phyloP scores from a whole-genome alignment of 2,329 filamentous ascomycete genomes.

The Mollisiaceae sp. region DNA sequence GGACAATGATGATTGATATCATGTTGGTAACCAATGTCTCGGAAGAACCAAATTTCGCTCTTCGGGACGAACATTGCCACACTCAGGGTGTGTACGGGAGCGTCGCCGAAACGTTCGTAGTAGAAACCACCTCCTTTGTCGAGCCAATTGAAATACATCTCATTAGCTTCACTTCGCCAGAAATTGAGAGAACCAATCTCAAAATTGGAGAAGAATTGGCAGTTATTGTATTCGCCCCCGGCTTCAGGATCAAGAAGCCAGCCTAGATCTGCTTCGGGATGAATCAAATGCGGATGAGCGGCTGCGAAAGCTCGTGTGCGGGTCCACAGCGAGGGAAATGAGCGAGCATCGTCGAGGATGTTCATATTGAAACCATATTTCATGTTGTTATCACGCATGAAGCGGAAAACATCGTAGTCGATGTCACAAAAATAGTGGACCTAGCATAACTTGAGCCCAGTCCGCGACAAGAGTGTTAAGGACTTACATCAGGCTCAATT shows the following conservation, averaged over 20 bases:
- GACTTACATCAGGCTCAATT: slow-evolving; percentile 63
- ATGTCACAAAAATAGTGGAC: slow-evolving; percentile 63
- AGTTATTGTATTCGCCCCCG: slow-evolving; percentile 91
- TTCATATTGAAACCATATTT: slow-evolving; percentile 82
- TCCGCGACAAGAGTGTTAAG: slow-evolving; percentile 8
- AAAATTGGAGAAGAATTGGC: slow-evolving; percentile 99
- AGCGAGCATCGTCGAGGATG: slow-evolving; percentile 93
- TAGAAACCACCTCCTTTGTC: slow-evolving; percentile 94
- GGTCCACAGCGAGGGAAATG: slow-evolving; percentile 90
- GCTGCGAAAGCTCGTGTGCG: slow-evolving; percentile 90
- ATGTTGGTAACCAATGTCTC: slow-evolving; percentile 97
- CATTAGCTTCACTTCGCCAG: slow-evolving; percentile 84
- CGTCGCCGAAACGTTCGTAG: slow-evolving; percentile 97
- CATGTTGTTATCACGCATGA: slow-evolving; percentile 83
- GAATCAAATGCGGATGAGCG: slow-evolving; percentile 84
- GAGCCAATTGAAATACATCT: slow-evolving; percentile 86
- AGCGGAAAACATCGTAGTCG: slow-evolving; percentile 85
- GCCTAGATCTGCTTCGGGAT: slow-evolving; percentile 78
- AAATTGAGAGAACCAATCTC: slow-evolving; percentile 92
- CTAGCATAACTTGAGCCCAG: slow-evolving; percentile 42
- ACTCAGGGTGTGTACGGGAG: slow-evolving; percentile 93
- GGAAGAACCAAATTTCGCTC: slow-evolving; percentile 94
- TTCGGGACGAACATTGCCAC: slow-evolving; percentile 85
- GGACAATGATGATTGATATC: slow-evolving; percentile 53
- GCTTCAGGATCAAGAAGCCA: slow-evolving; percentile 84